phyloP scores from a whole-genome alignment of 805 yeast species.

The Ogataea zsoltii region DNA sequence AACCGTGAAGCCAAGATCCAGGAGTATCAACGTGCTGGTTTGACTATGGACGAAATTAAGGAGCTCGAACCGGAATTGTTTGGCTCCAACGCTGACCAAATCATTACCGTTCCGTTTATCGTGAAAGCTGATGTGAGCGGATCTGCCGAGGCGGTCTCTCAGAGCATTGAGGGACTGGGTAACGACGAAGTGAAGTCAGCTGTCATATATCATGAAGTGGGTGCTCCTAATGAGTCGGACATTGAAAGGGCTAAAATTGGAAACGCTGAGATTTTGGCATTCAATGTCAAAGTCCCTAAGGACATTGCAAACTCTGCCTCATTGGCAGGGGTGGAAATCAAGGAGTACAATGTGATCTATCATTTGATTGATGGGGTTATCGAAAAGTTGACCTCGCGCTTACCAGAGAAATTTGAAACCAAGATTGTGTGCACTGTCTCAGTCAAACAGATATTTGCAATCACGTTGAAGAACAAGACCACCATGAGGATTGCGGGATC shows the following conservation, averaged over 20 bases:
- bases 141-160: constrained; percentile 89
- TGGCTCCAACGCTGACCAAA: constrained; percentile 31
- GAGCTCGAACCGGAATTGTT: constrained; percentile 35
- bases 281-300: constrained; percentile 70
- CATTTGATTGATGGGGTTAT: constrained; percentile 85
- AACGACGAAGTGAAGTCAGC: constrained; percentile 76
- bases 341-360: constrained; percentile 78
- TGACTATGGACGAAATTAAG: constrained; percentile 48
- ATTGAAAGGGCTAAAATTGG: constrained; percentile 68
- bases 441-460: constrained; percentile 69
- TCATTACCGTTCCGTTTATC: constrained; percentile 55
- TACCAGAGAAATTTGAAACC: constrained; percentile 67
- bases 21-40: constrained; percentile 62
- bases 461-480: constrained; percentile 57
- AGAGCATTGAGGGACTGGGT: constrained; percentile 79
- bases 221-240: constrained; percentile 69
- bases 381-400: constrained; percentile 53
- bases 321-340: constrained; percentile 54
- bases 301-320: constrained; percentile 61
- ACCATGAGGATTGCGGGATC: constrained; percentile 81
- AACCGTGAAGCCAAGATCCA: constrained; percentile 54
- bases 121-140: constrained; percentile 93
- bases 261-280: constrained; percentile 71
- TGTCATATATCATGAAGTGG: constrained; percentile 77
- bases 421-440: constrained; percentile 67